phyloP scores from a whole-genome alignment of 495 filamentous ascomycete genomes.

The Tricharina praecox region DNA sequence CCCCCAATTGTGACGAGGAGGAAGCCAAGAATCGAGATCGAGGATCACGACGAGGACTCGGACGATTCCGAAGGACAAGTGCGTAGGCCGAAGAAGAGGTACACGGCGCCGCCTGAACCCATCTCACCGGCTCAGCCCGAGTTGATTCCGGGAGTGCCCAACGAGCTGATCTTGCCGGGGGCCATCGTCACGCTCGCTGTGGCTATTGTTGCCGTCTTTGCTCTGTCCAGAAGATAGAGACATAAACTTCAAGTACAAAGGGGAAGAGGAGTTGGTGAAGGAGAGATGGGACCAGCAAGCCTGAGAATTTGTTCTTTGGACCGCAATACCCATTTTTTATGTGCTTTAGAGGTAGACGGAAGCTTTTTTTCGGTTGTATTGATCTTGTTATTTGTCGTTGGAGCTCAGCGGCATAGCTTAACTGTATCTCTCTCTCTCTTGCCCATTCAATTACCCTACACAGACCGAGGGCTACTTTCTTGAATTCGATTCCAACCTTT shows the following conservation, averaged over 20 bases:
- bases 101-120: conserved; percentile 13
- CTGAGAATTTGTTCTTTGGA: not conserved
- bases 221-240: conserved; percentile 46
- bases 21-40: conserved; percentile 38
- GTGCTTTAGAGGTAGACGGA: conserved; percentile 7
- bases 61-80: conserved; percentile 44
- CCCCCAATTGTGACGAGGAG: conserved; percentile 38
- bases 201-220: conserved; percentile 84
- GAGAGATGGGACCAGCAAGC: not conserved
- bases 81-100: conserved; percentile 30
- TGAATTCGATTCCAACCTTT: no score
- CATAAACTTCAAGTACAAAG: not conserved
- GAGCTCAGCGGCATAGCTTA: no score
- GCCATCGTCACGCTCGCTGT: conserved; percentile 89
- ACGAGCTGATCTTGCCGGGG: conserved; percentile 82
- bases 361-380: conserved; percentile 15
- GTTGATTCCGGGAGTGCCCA: conserved; percentile 78
- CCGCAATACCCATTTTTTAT: conserved; percentile 13
- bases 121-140: conserved; percentile 33
- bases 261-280: conserved; percentile 4
- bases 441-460: no score
- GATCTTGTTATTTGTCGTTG: conserved; percentile 4
- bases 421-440: no score
- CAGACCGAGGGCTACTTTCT: no score
- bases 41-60: conserved; percentile 31